Conservation (phyloP, 352 stramenopile genomes). For the Blastocystis sp. region DNA sequence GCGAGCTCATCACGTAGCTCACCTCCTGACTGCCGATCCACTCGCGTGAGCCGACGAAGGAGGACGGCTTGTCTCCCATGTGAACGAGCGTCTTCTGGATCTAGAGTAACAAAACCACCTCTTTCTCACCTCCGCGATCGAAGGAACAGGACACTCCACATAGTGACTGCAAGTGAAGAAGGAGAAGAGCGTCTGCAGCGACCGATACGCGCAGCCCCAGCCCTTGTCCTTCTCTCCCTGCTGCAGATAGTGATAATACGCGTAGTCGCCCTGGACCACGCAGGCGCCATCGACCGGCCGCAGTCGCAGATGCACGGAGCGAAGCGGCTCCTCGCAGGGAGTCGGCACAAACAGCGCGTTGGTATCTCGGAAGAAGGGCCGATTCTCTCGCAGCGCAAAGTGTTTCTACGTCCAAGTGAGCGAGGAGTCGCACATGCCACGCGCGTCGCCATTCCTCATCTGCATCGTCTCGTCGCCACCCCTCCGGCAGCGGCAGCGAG, state of each 20-base stretch:
- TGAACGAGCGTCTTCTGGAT: conserved; percentile 71
- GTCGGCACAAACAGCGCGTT: neutral
- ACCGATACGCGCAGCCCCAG: conserved; percentile 76
- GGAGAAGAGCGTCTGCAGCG: conserved; percentile 71
- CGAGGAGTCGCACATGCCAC: neutral
- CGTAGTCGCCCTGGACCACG: conserved; percentile 69
- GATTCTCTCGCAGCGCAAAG: neutral
- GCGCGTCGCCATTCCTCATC: neutral
- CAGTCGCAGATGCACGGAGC: neutral
- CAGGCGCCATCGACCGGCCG: conserved; percentile 21
- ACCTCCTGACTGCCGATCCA: conserved; percentile 76
- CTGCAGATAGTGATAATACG: conserved; percentile 75
- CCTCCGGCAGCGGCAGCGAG: neutral
- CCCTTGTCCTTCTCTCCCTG: conserved; percentile 71
- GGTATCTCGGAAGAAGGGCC: conserved; percentile 15
- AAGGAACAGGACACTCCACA: conserved; percentile 60
- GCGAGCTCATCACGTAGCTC: conserved; percentile 70
- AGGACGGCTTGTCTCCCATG: conserved; percentile 70
- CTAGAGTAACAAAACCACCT: conserved; percentile 31
- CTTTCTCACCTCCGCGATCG: conserved; percentile 59
- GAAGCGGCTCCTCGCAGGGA: neutral
- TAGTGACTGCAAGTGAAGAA: conserved; percentile 66
- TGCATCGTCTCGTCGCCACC: neutral
- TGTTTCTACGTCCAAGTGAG: neutral
- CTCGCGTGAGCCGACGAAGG: conserved; percentile 67